Base-by-base conservation (phyloP, 805 yeast genomes). In the Millerozyma acaciae region DNA sequence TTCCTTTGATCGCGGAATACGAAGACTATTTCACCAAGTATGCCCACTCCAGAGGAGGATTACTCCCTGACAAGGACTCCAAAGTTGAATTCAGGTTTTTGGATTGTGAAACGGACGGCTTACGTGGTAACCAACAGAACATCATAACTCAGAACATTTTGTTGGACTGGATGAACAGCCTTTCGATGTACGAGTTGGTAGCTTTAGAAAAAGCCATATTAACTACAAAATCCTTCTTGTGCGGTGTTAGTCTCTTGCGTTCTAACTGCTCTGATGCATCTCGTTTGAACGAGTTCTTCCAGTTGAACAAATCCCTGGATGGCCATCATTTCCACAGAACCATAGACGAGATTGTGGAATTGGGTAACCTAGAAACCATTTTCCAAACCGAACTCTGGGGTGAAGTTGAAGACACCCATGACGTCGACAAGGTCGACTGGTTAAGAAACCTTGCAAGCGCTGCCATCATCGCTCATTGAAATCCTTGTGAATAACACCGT, bases 381-480 rank as follows among this genome's bases (percentile, higher is more conserved):
- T 76, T 75, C 59, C 99, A 93, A 61, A 84, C 95, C 21, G 78
- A 77, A 15, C 74, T 80, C 51, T 93, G 98, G 98, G 98, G 98
- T 20, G 97, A 90, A 59, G 97, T 90, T 16, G 97, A 93, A 62
- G 98, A 93, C 52, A 87, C 97, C 2, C 98, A 93, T 54, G 98
- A 93, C 56, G 97, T 93, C n/a, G 95, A 86, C 50, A 81, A 83
- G 57, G 95, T 80, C 24, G 97, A 93, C 47, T 71, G 94, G 48
- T 70, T 86, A 50, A 78, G 97, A 58, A 78, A 80, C 50, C 71
- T 93, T 29, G 79, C 90, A 21, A 75, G 87, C 44, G 89, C 95
- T 18, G 83, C 89, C 4, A 50, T 66, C 18, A 52, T 65, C 28
- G 55, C 64, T 36, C 57, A 56, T 33, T 57, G 16, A 20, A 28